Evolutionary conservation across 129 eudicot genomes (phyloP), one percentile per base, ranked within the genome.

Genomic region (Escallonia rubra): DNA sequence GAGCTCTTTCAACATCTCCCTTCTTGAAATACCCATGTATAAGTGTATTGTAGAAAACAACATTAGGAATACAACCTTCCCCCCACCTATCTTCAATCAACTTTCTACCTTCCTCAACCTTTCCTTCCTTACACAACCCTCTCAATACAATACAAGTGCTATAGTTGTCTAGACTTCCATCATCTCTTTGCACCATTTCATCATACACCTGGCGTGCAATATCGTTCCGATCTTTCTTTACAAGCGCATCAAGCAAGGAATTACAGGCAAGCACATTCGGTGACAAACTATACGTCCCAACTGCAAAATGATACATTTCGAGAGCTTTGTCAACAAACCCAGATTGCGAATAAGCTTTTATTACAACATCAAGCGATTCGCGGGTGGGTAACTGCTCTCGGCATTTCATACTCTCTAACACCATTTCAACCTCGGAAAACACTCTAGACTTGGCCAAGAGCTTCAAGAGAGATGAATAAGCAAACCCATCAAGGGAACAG

Each of bases 81-180:
- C 95, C 96, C 99, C 99, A 93, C 69, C 87, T 86, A 54, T 76
- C 83, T 80, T 79, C 88, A 77, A 89, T 84, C 70, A 93, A 64
- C 71, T 79, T 82, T 72, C 72, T 72, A 66, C 80, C 99, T 67
- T 89, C 85, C 70, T 89, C 88, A 42, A 93, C 84, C 65, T 81
- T 72, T 15, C 96, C 95, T 66, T 61, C 85, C 80, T 79, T 85
- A 69, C 99, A 89, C 86, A 86, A 56, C 69, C 91, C 93, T 34
- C 73, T 76, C 73, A 89, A 85, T 79, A 93, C 77, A 73, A 86
- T 84, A 80, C 88, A 76, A 47, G 86, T 80, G 60, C 87, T 93
- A 68, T 82, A 86, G 66, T 93, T 86, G 74, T 93, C 99, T 43
- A 83, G 74, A 57, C 43, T 65, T 7, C 43, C 64, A 41, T 71